phyloP scores from a whole-genome alignment of 1,139 yeast species.

The Oligophagozyma castellii region DNA sequence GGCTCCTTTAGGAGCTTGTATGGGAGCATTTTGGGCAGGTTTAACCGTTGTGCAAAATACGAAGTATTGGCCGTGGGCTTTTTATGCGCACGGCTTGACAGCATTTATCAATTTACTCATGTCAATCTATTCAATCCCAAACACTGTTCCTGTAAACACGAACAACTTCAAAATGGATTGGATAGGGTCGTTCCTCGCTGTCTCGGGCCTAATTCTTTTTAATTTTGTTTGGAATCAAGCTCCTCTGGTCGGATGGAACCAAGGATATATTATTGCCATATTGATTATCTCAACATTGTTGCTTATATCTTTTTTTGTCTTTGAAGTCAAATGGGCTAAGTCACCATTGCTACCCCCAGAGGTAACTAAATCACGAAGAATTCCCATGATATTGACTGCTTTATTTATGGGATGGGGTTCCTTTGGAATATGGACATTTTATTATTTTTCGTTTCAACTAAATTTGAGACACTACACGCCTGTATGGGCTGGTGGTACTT shows the following conservation, averaged over 20 bases:
- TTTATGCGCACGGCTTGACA: constrained; percentile 32
- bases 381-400: constrained; percentile 24
- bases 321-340: constrained; percentile 19
- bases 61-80: constrained; percentile 39
- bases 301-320: constrained; percentile 21
- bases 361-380: constrained; percentile 25
- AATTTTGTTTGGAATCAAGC: constrained; percentile 45
- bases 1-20: constrained; percentile 42
- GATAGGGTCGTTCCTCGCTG: constrained; percentile 34
- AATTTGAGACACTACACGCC: constrained; percentile 35
- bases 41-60: constrained; percentile 30
- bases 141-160: constrained; percentile 15
- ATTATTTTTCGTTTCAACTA: constrained; percentile 28
- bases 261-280: constrained; percentile 33
- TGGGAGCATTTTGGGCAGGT: constrained; percentile 38
- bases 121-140: constrained; percentile 29
- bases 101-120: constrained; percentile 23
- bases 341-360: constrained; percentile 36
- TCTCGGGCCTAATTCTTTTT: constrained; percentile 34
- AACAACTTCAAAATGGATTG: constrained; percentile 28
- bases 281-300: constrained; percentile 30
- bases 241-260: constrained; percentile 38
- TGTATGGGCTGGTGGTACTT: constrained; percentile 31
- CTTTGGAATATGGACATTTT: constrained; percentile 38
- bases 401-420: constrained; percentile 43